These are phyloP conservation scores for Postia placenta DNA, from an alignment of 768 basidiomycete species.

Conservation along the genomic window DNA sequence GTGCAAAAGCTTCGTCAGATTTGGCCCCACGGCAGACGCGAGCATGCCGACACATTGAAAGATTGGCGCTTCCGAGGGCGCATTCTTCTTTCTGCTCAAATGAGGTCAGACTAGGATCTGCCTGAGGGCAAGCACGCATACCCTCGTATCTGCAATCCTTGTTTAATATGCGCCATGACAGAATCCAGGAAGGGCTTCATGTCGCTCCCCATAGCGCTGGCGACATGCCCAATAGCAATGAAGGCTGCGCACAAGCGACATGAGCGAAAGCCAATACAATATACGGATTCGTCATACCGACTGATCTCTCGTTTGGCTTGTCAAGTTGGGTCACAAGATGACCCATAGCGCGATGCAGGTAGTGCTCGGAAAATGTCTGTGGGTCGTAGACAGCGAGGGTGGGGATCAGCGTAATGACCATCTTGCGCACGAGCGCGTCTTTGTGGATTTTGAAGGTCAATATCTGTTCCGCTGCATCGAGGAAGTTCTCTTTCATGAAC, in stretches of 20 bases:
- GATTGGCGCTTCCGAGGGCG: slow-evolving; percentile 89
- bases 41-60: slow-evolving; percentile 98
- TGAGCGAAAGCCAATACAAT: background rate
- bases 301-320: slow-evolving; percentile 83
- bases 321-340: slow-evolving; percentile 85
- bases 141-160: slow-evolving; percentile 85
- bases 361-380: slow-evolving; percentile 84
- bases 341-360: slow-evolving; percentile 90
- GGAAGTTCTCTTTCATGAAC: slow-evolving; percentile 87
- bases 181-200: slow-evolving; percentile 95
- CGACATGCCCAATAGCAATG: slow-evolving; percentile 93
- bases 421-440: slow-evolving; percentile 84
- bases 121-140: slow-evolving; percentile 27
- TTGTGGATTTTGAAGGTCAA: slow-evolving; percentile 83
- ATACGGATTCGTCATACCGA: slow-evolving; percentile 44
- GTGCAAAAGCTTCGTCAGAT: slow-evolving; percentile 90
- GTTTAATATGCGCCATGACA: slow-evolving; percentile 84
- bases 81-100: slow-evolving; percentile 67
- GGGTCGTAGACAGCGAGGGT: slow-evolving; percentile 93
- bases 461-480: slow-evolving; percentile 85
- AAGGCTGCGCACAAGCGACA: slow-evolving; percentile 47
- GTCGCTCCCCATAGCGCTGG: slow-evolving; percentile 84
- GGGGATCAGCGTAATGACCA: slow-evolving; percentile 94
- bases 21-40: slow-evolving; percentile 90
- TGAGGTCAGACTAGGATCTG: background rate